These are phyloP conservation scores for Amphirosellinia nigrospora DNA, from an alignment of 495 filamentous ascomycete genomes.

Conservation along the genomic window DNA sequence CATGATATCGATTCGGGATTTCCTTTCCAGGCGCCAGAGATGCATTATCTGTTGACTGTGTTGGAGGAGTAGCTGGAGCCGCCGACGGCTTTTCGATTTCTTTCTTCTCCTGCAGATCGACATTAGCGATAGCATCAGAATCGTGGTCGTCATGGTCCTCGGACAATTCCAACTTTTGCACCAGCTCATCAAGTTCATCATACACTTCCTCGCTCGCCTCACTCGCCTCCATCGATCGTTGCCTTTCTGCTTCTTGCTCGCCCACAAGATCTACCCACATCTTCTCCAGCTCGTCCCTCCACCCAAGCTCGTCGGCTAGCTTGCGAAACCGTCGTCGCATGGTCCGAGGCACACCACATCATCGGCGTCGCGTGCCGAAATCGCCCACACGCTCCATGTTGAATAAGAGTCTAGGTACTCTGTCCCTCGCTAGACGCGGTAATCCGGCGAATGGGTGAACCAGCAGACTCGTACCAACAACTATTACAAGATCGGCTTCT, in stretches of 20 bases:
- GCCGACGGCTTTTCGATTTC: slow-evolving; percentile 8
- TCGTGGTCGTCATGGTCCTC: slow-evolving; percentile 31
- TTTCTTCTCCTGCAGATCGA: slow-evolving; percentile 30
- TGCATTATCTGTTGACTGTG: slow-evolving; percentile 20
- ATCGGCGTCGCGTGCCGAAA: slow-evolving; percentile 73
- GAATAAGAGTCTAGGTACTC: slow-evolving; percentile 78
- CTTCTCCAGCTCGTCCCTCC: slow-evolving; percentile 81
- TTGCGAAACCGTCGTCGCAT: slow-evolving; percentile 84
- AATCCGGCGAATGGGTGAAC: slow-evolving; percentile 91
- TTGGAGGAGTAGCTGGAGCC: slow-evolving; percentile 14
- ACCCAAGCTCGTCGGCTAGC: slow-evolving; percentile 82
- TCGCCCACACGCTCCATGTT: slow-evolving; percentile 87
- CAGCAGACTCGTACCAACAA: slow-evolving; percentile 89
- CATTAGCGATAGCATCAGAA: slow-evolving; percentile 32
- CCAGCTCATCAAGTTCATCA: slow-evolving; percentile 44
- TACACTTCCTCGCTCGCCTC: slow-evolving; percentile 25
- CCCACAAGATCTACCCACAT: slow-evolving; percentile 50
- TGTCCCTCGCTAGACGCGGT: slow-evolving; percentile 65
- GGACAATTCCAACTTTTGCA: slow-evolving; percentile 45
- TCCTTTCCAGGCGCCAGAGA: slow-evolving; percentile 20
- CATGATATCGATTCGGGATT: slow-evolving; percentile 12
- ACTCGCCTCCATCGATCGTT: slow-evolving; percentile 38
- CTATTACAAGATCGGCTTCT: slow-evolving; percentile 78
- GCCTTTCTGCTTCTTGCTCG: slow-evolving; percentile 48
- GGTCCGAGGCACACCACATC: slow-evolving; percentile 78